Evolutionary conservation across 1,284 basidiomycete species (phyloP), one percentile per base, ranked within the genome.

Genomic region (Cutaneotrichosporon cavernicola): DNA sequence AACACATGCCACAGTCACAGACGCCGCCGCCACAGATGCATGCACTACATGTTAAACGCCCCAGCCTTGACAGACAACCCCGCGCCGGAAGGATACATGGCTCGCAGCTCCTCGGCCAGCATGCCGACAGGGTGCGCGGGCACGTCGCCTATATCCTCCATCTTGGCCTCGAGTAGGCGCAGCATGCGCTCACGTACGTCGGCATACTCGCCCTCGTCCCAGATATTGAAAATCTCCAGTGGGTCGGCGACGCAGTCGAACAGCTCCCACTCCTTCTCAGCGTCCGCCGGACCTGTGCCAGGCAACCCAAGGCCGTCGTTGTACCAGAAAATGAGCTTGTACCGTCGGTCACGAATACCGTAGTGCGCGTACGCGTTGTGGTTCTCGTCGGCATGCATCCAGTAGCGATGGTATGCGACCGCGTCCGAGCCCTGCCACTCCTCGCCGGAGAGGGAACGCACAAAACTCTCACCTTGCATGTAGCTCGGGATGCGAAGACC

Each of bases 261-360:
- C 40, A 70, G 55, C 61, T 70, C 69, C 69, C 69, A 70, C 47
- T 70, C 69, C 55, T 67, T 59, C 56, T 69, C 65, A 18, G 69
- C 36, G 26, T 68, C 68, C 14, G 60, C 65, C 4, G 31, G 40
- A 16, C 43, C 50, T 26, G 60, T 56, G n/a, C 67, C 67, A 8
- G 67, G 64, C 22, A 68, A 56, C 14, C 52, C 65, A 14, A 58
- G 55, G 22, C 67, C 65, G 49, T 69, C 62, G 38, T 66, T 66
- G 56, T 70, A 70, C 69, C 69, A 70, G 55, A 66, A 70, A 47
- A 70, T 70, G 38, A 70, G 56, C 65, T 70, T 70, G 67, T 70
- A 70, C 30, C 65, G 64, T 13, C 58, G 16, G 13, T 57, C 62
- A 13, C 67, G 65, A n/a, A 68, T 58, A 16, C 69, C 69, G 49